phyloP scores from a whole-genome alignment of 2,329 filamentous ascomycete species.

The Pyrenochaeta sp. region DNA sequence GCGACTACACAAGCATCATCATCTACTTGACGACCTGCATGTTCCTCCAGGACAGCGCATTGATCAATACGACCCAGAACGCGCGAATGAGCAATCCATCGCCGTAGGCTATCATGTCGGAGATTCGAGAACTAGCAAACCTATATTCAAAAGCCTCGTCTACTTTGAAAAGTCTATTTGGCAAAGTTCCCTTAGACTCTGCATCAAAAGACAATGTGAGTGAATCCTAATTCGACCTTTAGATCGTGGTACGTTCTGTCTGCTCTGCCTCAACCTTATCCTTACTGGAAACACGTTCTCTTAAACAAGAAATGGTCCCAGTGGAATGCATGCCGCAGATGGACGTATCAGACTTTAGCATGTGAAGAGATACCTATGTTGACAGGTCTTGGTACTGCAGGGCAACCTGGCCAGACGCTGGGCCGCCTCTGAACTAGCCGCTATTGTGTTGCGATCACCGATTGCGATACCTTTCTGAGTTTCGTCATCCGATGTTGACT shows the following conservation, averaged over 20 bases:
- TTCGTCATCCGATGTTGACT: neutral
- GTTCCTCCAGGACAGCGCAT: neutral
- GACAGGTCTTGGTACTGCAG: neutral
- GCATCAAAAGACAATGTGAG: no score
- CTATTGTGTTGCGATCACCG: neutral
- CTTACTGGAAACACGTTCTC: no score
- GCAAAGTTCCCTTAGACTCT: no score
- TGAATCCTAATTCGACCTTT: no score
- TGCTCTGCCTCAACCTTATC: no score
- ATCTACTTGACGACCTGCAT: neutral
- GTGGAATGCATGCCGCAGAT: neutral
- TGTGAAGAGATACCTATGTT: neutral
- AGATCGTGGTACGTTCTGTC: no score
- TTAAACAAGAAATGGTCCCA: neutral
- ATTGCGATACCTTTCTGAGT: neutral
- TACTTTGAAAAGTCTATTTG: no score
- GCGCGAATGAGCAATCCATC: neutral
- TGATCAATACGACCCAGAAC: neutral
- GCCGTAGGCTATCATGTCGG: no score
- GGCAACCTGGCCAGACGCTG: neutral
- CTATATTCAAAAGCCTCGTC: no score
- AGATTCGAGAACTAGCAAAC: no score
- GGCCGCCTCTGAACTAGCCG: neutral
- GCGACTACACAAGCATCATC: neutral
- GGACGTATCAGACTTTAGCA: neutral